These are phyloP conservation scores for Orbilia ellipsospora DNA, from an alignment of 2,329 filamentous ascomycete genomes.

Conservation along the genomic window DNA sequence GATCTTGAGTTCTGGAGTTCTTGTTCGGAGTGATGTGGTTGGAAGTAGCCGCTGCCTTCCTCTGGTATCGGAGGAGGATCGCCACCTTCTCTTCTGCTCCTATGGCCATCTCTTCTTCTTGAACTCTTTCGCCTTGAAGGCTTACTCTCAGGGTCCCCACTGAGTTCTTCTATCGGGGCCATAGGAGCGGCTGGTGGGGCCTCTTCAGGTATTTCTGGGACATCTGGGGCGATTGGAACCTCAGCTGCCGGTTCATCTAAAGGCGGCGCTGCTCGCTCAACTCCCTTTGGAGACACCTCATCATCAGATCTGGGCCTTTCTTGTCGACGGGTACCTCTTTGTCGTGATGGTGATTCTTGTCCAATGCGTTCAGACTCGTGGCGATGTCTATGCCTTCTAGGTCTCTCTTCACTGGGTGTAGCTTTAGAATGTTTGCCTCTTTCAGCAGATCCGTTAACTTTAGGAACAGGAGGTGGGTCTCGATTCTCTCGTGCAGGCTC, in stretches of 20 bases:
- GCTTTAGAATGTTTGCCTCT: constrained; percentile 15
- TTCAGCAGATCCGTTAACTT: constrained; percentile 38
- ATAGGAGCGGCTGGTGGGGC: constrained; percentile 9
- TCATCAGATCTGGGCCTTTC: constrained; percentile 48
- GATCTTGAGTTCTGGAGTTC: constrained; percentile 41
- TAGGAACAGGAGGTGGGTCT: constrained; percentile 13
- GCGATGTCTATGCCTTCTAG: constrained; percentile 34
- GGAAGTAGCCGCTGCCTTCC: constrained; percentile 31
- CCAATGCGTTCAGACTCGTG: constrained; percentile 26
- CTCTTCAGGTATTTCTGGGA: constrained; percentile 32
- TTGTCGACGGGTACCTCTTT: constrained; percentile 39
- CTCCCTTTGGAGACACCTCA: constrained; percentile 24
- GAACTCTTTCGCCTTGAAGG: constrained; percentile 38
- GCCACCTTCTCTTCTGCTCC: constrained; percentile 38
- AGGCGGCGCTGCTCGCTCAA: constrained; percentile 14
- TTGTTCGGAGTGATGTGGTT: constrained; percentile 31
- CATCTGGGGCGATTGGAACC: constrained; percentile 15
- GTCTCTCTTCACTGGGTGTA: constrained; percentile 25
- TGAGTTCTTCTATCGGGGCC: constrained; percentile 12
- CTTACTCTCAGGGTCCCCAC: constrained; percentile 19
- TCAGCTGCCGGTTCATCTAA: constrained; percentile 12
- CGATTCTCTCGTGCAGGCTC: constrained; percentile 1
- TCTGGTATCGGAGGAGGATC: constrained; percentile 50
- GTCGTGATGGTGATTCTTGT: constrained; percentile 34
- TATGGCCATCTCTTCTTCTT: constrained; percentile 39